A percentile compares a stretch with the other conserved stretches of the same genome.
phyloP scores from a whole-genome alignment of 495 filamentous ascomycete species.

The Lasiosphaeriaceae sp. region DNA sequence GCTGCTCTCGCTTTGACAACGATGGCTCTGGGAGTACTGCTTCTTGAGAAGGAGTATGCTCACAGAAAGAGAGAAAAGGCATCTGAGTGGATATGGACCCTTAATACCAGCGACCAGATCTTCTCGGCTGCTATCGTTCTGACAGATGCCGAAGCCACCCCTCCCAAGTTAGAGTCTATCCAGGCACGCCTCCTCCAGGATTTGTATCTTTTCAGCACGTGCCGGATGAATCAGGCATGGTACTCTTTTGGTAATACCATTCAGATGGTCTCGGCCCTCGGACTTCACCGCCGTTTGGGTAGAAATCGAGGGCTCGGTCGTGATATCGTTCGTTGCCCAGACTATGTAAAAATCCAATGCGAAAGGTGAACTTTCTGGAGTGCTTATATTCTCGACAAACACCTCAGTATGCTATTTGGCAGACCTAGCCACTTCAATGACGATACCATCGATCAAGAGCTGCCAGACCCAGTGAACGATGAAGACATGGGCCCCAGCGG shows the following conservation, averaged over 20 bases:
- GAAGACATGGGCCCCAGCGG: slow-evolving; percentile 45
- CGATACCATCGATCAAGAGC: slow-evolving; percentile 51
- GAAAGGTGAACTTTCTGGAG: slow-evolving; percentile 57
- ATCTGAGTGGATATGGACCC: slow-evolving; percentile 13
- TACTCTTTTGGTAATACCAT: slow-evolving; percentile 22
- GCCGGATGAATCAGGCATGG: slow-evolving; percentile 23
- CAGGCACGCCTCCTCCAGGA: slow-evolving; percentile 25
- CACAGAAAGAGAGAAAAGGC: neutral
- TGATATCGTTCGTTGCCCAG: slow-evolving; percentile 8
- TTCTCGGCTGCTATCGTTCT: slow-evolving; percentile 10
- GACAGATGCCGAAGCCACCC: slow-evolving; percentile 15
- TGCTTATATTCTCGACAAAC: slow-evolving; percentile 53
- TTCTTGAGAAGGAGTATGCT: neutral
- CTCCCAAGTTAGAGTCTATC: slow-evolving; percentile 17
- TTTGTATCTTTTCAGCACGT: slow-evolving; percentile 24
- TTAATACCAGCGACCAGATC: slow-evolving; percentile 17
- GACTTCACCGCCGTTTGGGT: slow-evolving; percentile 26
- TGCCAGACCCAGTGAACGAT: slow-evolving; percentile 51
- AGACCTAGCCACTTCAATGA: slow-evolving; percentile 50
- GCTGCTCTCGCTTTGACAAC: slow-evolving; percentile 23
- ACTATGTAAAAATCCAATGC: slow-evolving; percentile 27
- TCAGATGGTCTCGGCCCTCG: slow-evolving; percentile 23
- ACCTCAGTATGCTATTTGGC: slow-evolving; percentile 54
- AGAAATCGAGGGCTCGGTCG: slow-evolving; percentile 16
- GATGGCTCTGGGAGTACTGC: slow-evolving; percentile 21